Conservation (phyloP, 495 filamentous ascomycete species). For the Aspergillus cristatus region DNA sequence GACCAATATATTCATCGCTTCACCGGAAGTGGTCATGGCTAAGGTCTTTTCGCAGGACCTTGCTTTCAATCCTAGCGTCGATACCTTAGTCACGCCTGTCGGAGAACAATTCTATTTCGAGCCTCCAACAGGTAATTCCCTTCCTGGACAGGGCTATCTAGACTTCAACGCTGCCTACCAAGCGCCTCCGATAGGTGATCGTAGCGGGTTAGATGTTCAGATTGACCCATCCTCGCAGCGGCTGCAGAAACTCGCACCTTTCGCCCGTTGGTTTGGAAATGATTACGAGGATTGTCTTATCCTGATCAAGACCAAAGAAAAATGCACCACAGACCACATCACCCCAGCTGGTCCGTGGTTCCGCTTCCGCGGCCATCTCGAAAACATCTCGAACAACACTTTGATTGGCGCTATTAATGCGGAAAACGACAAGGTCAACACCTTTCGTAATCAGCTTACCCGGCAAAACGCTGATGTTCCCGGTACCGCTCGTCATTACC, state of each 20-base stretch:
- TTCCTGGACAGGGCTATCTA: constrained; percentile 69
- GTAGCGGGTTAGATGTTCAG: constrained; percentile 36
- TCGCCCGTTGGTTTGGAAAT: constrained; percentile 77
- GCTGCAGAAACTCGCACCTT: constrained; percentile 72
- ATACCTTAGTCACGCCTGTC: constrained; percentile 75
- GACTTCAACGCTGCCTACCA: constrained; percentile 80
- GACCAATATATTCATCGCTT: constrained; percentile 11
- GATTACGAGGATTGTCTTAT: constrained; percentile 69
- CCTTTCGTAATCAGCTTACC: constrained; percentile 63
- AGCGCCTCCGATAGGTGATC: constrained; percentile 65
- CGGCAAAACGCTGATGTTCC: constrained; percentile 70
- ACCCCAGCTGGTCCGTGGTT: constrained; percentile 87
- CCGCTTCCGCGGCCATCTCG: constrained; percentile 90
- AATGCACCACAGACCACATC: constrained; percentile 94
- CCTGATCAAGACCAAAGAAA: constrained; percentile 84
- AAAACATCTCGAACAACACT: constrained; percentile 98
- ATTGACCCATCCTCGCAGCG: constrained; percentile 72
- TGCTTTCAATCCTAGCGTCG: constrained; percentile 81
- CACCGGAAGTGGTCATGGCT: constrained; percentile 9
- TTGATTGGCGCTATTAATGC: constrained; percentile 85
- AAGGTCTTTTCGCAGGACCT: constrained; percentile 5
- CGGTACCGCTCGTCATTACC: constrained; percentile 81
- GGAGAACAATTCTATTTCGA: constrained; percentile 78
- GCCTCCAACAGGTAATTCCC: constrained; percentile 59
- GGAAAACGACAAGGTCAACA: constrained; percentile 82